Evolutionary conservation across 2,329 filamentous ascomycete species (phyloP).

Genomic region (Penicillium sp.): DNA sequence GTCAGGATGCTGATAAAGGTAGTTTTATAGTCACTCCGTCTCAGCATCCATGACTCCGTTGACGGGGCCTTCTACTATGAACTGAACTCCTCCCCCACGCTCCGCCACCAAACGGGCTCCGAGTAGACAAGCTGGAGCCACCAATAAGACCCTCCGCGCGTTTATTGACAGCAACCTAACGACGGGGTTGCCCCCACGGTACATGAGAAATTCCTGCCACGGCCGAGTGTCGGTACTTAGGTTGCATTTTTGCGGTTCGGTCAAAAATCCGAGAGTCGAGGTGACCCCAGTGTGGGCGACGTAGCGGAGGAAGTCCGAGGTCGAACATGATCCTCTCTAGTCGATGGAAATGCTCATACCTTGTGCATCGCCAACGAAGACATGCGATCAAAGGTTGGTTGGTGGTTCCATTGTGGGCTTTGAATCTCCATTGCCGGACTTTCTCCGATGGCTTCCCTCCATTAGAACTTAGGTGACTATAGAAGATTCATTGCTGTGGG

Average conservation of each 20-base stretch:
- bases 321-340: not conserved
- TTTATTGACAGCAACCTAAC: not conserved
- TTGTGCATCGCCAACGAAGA: not conserved
- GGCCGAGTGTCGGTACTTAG: not conserved
- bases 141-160: conserved; percentile 5
- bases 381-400: no score
- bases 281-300: conserved; percentile 2
- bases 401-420: no score
- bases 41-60: no score
- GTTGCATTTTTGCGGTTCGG: conserved; percentile 12
- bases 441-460: no score
- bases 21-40: no score
- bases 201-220: conserved; percentile 18
- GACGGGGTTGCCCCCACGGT: conserved; percentile 14
- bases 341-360: not conserved
- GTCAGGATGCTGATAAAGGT: no score
- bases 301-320: conserved; percentile 30
- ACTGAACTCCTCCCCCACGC: conserved; percentile 13
- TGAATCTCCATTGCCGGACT: no score
- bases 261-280: conserved; percentile 26
- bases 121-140: not conserved
- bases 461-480: no score
- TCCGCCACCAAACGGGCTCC: conserved; percentile 1
- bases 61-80: not conserved
- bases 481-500: no score